These are phyloP conservation scores for Euphorbia schlechtendalii DNA, from an alignment of 441 rosid species.

Conservation along the genomic window DNA sequence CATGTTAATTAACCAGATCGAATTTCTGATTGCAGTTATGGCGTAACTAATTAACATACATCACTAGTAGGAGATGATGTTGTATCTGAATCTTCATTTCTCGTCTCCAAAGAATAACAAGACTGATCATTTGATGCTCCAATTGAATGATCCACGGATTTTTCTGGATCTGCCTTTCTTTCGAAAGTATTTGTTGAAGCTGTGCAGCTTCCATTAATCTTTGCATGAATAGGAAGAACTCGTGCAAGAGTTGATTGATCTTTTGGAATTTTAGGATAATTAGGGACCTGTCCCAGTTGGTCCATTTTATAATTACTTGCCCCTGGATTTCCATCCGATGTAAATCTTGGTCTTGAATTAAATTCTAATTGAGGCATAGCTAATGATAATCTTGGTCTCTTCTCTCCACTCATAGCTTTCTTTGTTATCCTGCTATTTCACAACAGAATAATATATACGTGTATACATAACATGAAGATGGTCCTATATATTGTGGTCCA, in stretches of 20 bases:
- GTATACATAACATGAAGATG: too few relatives aligned
- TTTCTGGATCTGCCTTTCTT: conserved; percentile 3
- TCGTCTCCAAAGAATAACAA: conserved; percentile 20
- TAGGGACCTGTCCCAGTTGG: conserved; percentile 12
- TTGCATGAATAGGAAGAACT: not conserved
- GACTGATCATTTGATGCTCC: conserved; percentile 37
- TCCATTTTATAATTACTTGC: too few relatives aligned
- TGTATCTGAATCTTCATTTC: conserved; percentile 23
- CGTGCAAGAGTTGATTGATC: not conserved
- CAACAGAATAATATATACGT: too few relatives aligned
- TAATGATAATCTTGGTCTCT: conserved; percentile 8
- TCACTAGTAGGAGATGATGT: conserved; percentile 24
- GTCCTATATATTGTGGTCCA: too few relatives aligned
- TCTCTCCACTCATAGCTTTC: not conserved
- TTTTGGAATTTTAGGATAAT: too few relatives aligned
- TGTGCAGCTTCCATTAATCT: not conserved
- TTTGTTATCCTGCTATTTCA: not conserved
- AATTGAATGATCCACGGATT: conserved; percentile 26
- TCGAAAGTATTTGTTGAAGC: not conserved
- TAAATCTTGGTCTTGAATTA: too few relatives aligned
- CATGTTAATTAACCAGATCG: not conserved
- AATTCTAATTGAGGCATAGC: too few relatives aligned
- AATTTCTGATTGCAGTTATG: conserved; percentile 2
- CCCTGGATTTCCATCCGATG: not conserved
- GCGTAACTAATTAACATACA: conserved; percentile 27